These are phyloP conservation scores for Ceratobasidium sp. DNA, from an alignment of 1,284 basidiomycete genomes.

Conservation along the genomic window DNA sequence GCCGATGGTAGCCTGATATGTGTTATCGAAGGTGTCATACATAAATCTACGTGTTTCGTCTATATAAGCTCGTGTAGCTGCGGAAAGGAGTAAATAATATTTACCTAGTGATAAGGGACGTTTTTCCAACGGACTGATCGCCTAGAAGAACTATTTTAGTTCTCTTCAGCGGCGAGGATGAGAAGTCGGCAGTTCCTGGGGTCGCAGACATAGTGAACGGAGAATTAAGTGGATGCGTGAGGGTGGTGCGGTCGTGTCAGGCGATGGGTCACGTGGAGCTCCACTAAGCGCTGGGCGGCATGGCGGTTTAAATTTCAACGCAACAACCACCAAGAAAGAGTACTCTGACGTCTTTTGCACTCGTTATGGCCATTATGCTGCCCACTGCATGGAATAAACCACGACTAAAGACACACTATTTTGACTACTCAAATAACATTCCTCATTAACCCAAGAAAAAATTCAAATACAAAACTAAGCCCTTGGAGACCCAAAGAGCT, in stretches of 20 bases:
- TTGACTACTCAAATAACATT: not conserved
- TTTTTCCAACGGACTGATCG: slow-evolving; percentile 95
- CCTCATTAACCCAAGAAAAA: not conserved
- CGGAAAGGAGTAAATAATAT: slow-evolving; percentile 52
- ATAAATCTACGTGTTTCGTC: slow-evolving; percentile 77
- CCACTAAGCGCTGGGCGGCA: not conserved
- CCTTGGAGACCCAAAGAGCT: slow-evolving; percentile 19
- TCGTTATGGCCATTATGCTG: no score
- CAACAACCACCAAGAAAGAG: not conserved
- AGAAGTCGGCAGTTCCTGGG: slow-evolving; percentile 83
- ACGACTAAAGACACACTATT: no score
- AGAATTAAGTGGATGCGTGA: not conserved
- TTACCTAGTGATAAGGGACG: slow-evolving; percentile 95
- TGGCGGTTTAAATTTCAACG: not conserved
- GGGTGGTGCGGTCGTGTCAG: slow-evolving; percentile 1
- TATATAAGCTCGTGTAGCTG: not conserved
- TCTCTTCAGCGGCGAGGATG: slow-evolving; percentile 88
- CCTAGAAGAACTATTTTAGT: slow-evolving; percentile 96
- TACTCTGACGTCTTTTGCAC: not conserved
- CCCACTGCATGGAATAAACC: no score
- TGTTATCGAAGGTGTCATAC: slow-evolving; percentile 99
- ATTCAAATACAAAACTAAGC: not conserved
- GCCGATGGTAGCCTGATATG: slow-evolving; percentile 99
- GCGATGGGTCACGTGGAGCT: not conserved
- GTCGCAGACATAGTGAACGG: slow-evolving; percentile 56